Base-by-base conservation (phyloP, 331 rosid species). In the Prunus yedoensis region DNA sequence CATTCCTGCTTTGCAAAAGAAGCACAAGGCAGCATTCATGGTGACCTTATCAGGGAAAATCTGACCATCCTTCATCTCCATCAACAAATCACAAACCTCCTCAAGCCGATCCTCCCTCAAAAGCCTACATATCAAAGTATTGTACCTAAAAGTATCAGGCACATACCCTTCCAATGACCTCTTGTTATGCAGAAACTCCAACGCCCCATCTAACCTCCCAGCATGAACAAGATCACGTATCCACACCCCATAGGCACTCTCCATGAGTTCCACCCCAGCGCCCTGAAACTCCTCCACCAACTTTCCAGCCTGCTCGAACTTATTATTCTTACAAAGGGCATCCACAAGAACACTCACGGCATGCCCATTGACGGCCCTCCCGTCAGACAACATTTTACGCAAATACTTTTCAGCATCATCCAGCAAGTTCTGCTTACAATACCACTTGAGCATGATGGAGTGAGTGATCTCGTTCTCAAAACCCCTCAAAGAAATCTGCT, bases 171-270 rank as follows among this genome's bases (percentile, higher is more conserved):
- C 91, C 2, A 71, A 69, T 8, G 84, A 75, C 79, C 78, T 88
- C 75, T 79, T 88, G 54, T 69, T 74, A 75, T 68, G 49, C 32
- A 87, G 74, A 79, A 88, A 86, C 70, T 82, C 82, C 85, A 91
- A 74, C 2, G 96, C 98, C 50, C 75, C 85, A n/a, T 90, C 82
- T 47, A 87, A 77, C 83, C 73, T 84, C 18, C 95, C 93, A 35
- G 78, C 91, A 79, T 13, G 53, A 62, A 84, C 90, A 75, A 94
- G 98, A 45, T 84, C 68, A 78, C 50, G 62, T 14, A 90, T 68
- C 94, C 90, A 90, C 79, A 78, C 88, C 56, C 86, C 85, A 79
- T 88, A 86, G 16, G 80, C 90, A 20, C 69, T 58, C 43, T 81
- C 90, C 86, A 84, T 65, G 0, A 75, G 75, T 28, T 71, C 66